Base-by-base conservation (phyloP, 2,329 filamentous ascomycete genomes). In the Penicillium sp. region DNA sequence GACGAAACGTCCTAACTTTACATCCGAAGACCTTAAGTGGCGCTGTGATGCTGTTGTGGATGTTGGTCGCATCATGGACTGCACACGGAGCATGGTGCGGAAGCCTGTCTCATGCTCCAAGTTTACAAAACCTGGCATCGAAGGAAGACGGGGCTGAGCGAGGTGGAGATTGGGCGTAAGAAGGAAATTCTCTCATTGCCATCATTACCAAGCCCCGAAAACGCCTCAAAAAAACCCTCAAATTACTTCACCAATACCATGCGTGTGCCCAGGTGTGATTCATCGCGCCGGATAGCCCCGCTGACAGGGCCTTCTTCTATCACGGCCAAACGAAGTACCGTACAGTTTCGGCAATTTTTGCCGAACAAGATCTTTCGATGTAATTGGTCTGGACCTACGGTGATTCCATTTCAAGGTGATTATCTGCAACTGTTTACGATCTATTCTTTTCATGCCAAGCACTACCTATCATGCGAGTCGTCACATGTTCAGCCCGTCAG, bases 31-130 rank as follows among this genome's bases (percentile, higher is more conserved):
- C 82, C 8, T 75, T 83, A 35, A 76, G 76, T 10, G 65, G 77
- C 5, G 66, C 72, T 2, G 80, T 84, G 0, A 72, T 79, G 10
- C 29, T 82, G 2, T 68, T 83, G 2, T 85, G 81, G 81, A 72
- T 78, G 14, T 69, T 82, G 2, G 79, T 83, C 6, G 76, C 75
- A 1, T 62, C 62, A 5, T 72, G 75, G 2, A 84, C 81, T 1
- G 66, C 75, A 0, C 66, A 71, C 55, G 76, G 76, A 7, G 78
- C 77, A 8, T 73, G 73, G 63, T 73, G 68, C 14, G 80, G 81
- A 1, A 69, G 73, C 31, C 55, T 84, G 13, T 80, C 82, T 58
- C 71, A 78, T 55, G 79, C 81, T 5, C 81, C 80, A 5, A 82
- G 80, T 64, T 62, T 82, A 31, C 69, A 72, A 57, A 71, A 74